Evolutionary conservation across 2,329 filamentous ascomycete species (phyloP).

Genomic region (Chrysosporium queenslandicum): DNA sequence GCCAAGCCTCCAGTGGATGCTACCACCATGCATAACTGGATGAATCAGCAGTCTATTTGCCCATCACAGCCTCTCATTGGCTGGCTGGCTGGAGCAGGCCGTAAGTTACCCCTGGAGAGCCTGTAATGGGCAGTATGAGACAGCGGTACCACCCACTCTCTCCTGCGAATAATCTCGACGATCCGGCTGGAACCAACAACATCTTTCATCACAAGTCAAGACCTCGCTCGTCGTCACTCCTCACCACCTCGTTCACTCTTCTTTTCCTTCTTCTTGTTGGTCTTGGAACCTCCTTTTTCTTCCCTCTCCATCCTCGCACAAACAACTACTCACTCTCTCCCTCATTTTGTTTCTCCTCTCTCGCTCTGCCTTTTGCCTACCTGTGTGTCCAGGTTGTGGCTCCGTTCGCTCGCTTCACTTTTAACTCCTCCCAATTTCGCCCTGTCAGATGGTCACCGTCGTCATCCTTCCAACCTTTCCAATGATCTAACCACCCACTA

Average conservation of each 20-base stretch:
- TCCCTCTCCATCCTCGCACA: neutral
- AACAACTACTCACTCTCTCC: neutral
- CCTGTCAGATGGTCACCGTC: neutral
- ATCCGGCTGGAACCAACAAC: constrained; percentile 1
- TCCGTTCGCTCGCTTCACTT: neutral
- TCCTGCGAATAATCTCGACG: constrained; percentile 3
- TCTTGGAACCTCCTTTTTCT: neutral
- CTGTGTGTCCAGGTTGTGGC: neutral
- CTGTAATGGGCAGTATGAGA: neutral
- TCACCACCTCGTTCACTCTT: neutral
- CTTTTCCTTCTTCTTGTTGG: too few species aligned
- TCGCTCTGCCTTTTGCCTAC: neutral
- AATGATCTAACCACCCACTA: neutral
- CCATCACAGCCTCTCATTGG: neutral
- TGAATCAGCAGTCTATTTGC: neutral
- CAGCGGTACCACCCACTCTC: neutral
- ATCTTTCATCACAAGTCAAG: too few species aligned
- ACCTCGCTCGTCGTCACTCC: neutral
- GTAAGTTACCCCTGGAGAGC: constrained; percentile 2
- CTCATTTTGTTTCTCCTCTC: neutral
- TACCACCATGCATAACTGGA: neutral
- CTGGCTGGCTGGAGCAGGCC: neutral
- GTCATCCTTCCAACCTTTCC: neutral
- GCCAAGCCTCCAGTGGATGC: neutral
- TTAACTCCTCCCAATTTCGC: neutral